phyloP scores from a whole-genome alignment of 108 stramenopile genomes.

The Pseudonitzschia pungens region DNA sequence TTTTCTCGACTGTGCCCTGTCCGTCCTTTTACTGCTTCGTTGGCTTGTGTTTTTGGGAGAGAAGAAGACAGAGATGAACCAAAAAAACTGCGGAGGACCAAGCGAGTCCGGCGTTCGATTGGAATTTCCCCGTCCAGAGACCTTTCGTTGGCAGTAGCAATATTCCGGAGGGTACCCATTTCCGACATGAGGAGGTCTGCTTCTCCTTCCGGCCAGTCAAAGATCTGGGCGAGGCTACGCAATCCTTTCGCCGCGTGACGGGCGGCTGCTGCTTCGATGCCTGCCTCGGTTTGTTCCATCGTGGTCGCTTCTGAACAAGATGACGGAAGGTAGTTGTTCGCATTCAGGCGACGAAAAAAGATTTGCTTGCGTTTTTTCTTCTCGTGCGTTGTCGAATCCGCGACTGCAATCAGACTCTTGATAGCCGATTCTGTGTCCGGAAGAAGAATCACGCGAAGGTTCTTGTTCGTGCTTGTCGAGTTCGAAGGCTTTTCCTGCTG shows the following conservation, averaged over 20 bases:
- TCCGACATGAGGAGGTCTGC: slow-evolving; percentile 15
- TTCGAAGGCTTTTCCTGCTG: neutral
- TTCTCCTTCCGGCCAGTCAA: slow-evolving; percentile 20
- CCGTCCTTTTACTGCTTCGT: neutral
- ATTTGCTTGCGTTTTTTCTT: neutral
- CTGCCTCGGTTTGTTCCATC: neutral
- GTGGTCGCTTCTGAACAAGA: neutral
- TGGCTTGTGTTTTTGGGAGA: neutral
- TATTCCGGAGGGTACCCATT: slow-evolving; percentile 13
- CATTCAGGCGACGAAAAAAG: slow-evolving; percentile 12
- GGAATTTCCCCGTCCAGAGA: slow-evolving; percentile 2
- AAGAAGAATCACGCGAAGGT: slow-evolving; percentile 12
- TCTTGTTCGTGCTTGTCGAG: neutral
- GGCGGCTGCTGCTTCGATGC: neutral
- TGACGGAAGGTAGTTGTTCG: neutral
- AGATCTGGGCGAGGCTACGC: neutral
- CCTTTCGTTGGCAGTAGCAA: slow-evolving; percentile 5
- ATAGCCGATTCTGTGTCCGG: slow-evolving; percentile 19
- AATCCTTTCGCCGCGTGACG: slow-evolving; percentile 7
- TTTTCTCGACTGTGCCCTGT: neutral
- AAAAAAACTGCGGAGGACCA: slow-evolving; percentile 13
- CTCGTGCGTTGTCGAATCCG: slow-evolving; percentile 2
- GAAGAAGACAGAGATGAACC: neutral
- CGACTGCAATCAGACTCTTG: slow-evolving; percentile 1
- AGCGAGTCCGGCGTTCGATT: slow-evolving; percentile 17